Evolutionary conservation across 208 protist genomes (phyloP).

Genomic region (Leishmania guyanensis): DNA sequence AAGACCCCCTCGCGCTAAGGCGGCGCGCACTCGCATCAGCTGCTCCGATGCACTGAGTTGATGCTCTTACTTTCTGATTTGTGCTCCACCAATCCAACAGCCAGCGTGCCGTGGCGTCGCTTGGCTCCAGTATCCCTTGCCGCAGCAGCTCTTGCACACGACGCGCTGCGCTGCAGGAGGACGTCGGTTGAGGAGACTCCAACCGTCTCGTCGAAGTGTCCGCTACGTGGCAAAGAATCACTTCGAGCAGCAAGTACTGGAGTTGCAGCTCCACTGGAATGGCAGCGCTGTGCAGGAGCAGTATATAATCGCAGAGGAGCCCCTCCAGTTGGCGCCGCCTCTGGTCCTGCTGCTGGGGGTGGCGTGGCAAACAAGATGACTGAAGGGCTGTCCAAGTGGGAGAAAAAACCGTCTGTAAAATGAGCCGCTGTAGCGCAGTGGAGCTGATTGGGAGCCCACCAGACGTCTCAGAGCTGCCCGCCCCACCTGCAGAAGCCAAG

Average conservation of each 20-base stretch:
- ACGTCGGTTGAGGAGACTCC: not conserved
- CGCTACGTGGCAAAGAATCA: slow-evolving; percentile 11
- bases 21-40: not conserved
- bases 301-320: slow-evolving; percentile 24
- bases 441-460: not conserved
- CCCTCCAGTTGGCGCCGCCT: slow-evolving; percentile 14
- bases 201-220: not conserved
- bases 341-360: slow-evolving; percentile 1
- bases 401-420: slow-evolving; percentile 15
- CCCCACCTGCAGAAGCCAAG: not conserved
- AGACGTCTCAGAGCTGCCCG: not conserved
- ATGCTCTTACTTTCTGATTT: not conserved
- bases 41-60: not conserved
- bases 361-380: not conserved
- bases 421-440: slow-evolving; percentile 7
- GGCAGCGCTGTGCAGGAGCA: slow-evolving; percentile 17
- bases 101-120: slow-evolving; percentile 15
- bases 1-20: not conserved
- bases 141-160: slow-evolving; percentile 20
- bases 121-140: slow-evolving; percentile 14
- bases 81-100: slow-evolving; percentile 25
- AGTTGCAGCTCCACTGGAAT: not conserved
- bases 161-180: slow-evolving; percentile 1
- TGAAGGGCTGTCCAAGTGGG: slow-evolving; percentile 13
- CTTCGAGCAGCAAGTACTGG: slow-evolving; percentile 22